Percentiles rank a stretch among this genome's conserved stretches.
Conservation (phyloP, 2,329 filamentous ascomycete species). For the Calycina herbarum region DNA sequence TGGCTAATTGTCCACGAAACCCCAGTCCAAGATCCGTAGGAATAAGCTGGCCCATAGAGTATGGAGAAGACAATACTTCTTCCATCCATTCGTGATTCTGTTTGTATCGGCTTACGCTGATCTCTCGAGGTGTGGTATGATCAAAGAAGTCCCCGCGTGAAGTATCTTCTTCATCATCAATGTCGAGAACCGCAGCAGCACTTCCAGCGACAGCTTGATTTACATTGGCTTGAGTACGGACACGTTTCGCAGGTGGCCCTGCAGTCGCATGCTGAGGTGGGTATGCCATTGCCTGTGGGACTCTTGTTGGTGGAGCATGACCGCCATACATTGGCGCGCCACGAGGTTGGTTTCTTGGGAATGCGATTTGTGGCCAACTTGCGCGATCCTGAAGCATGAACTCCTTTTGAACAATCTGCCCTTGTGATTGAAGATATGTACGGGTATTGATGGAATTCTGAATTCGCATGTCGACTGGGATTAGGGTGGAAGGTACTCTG, state of each 20-base stretch:
- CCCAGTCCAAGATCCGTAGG: slow-evolving; percentile 87
- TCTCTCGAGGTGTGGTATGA: slow-evolving; percentile 82
- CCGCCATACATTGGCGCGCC: slow-evolving; percentile 33
- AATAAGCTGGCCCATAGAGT: slow-evolving; percentile 79
- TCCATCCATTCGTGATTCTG: slow-evolving; percentile 99
- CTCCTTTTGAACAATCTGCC: slow-evolving; percentile 83
- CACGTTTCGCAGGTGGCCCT: slow-evolving; percentile 56
- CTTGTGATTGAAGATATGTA: slow-evolving; percentile 68
- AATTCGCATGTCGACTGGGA: slow-evolving; percentile 63
- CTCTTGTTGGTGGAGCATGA: slow-evolving; percentile 29
- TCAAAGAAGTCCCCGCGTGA: slow-evolving; percentile 88
- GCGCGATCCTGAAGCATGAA: slow-evolving; percentile 90
- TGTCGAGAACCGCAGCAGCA: slow-evolving; percentile 35
- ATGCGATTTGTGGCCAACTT: slow-evolving; percentile 84
- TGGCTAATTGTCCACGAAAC: slow-evolving; percentile 76
- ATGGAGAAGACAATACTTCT: slow-evolving; percentile 89
- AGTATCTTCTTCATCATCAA: slow-evolving; percentile 89
- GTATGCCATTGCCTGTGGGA: slow-evolving; percentile 61
- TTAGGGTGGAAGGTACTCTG: slow-evolving; percentile 66
- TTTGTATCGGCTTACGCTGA: slow-evolving; percentile 82
- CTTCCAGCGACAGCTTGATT: slow-evolving; percentile 22
- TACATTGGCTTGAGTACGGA: slow-evolving; percentile 34
- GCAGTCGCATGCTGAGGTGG: slow-evolving; percentile 48
- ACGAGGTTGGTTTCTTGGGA: slow-evolving; percentile 55
- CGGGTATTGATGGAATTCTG: slow-evolving; percentile 62